A percentile compares a stretch with the other conserved stretches of the same genome.
phyloP scores from a whole-genome alignment of 1,139 yeast genomes.

The Kodamaea plutei region DNA sequence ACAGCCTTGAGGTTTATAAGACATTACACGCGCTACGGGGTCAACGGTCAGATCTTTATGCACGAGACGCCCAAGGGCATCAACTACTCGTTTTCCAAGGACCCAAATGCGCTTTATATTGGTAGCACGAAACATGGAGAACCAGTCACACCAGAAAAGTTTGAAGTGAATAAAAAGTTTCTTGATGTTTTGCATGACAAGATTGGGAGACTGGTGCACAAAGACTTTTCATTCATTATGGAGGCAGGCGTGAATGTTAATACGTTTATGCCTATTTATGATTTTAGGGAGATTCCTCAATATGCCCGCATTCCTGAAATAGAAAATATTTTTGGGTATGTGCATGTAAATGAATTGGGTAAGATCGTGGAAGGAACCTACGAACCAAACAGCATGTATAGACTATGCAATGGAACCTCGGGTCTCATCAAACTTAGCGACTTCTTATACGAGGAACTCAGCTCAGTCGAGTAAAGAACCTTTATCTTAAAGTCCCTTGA shows the following conservation, averaged over 20 bases:
- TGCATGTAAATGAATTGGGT: slow-evolving; percentile 54
- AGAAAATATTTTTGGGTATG: slow-evolving; percentile 70
- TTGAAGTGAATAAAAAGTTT: slow-evolving; percentile 26
- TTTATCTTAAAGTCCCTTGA: too few species aligned
- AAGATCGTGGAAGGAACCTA: slow-evolving; percentile 53
- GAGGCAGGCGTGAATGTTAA: slow-evolving; percentile 59
- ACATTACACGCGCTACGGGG: slow-evolving; percentile 13
- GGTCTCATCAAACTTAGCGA: slow-evolving; percentile 62
- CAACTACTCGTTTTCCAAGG: slow-evolving; percentile 28
- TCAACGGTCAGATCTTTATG: slow-evolving; percentile 25
- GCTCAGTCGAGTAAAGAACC: too few species aligned
- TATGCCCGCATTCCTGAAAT: slow-evolving; percentile 70
- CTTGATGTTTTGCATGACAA: slow-evolving; percentile 24
- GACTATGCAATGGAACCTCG: slow-evolving; percentile 48
- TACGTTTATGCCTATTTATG: slow-evolving; percentile 67
- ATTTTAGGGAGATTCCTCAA: slow-evolving; percentile 61
- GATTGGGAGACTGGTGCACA: slow-evolving; percentile 23
- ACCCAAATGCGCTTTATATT: slow-evolving; percentile 30
- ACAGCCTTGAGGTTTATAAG: too few species aligned
- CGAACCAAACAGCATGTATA: slow-evolving; percentile 57
- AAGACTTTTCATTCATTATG: slow-evolving; percentile 57
- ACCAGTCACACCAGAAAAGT: slow-evolving; percentile 20
- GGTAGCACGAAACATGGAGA: slow-evolving; percentile 18
- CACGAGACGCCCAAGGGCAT: slow-evolving; percentile 14
- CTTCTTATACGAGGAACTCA: slow-evolving; percentile 42